Evolutionary conservation across 2,329 filamentous ascomycete species (phyloP).

Genomic region (Xylaria arbuscula): DNA sequence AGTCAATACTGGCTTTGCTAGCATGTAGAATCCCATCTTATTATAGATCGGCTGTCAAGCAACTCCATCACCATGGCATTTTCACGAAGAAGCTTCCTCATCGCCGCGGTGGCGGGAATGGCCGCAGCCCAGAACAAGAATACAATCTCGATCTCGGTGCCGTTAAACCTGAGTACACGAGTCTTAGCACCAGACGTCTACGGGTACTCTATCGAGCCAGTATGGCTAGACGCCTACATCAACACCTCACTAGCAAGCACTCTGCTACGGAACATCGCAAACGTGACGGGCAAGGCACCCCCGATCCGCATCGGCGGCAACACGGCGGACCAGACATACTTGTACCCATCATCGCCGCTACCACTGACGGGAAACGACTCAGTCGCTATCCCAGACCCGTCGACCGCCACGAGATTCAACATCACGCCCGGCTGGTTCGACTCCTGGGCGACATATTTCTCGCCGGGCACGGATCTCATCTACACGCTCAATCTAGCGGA

Average conservation of each 20-base stretch:
- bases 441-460: constrained; percentile 50
- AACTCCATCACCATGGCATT: constrained; percentile 19
- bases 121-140: constrained; percentile 38
- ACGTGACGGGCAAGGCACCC: constrained; percentile 48
- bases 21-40: not conserved
- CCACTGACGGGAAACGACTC: constrained; percentile 47
- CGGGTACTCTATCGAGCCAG: constrained; percentile 52
- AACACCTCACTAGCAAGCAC: constrained; percentile 47
- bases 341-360: constrained; percentile 43
- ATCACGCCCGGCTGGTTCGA: constrained; percentile 51
- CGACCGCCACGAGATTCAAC: constrained; percentile 46
- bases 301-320: constrained; percentile 52
- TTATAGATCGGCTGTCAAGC: too few species aligned
- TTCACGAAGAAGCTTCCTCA: constrained; percentile 19
- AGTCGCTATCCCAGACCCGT: constrained; percentile 44
- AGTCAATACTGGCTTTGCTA: not conserved
- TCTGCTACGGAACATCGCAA: constrained; percentile 45
- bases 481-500: constrained; percentile 51
- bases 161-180: constrained; percentile 44
- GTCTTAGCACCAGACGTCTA: constrained; percentile 47
- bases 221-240: constrained; percentile 50
- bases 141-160: constrained; percentile 41
- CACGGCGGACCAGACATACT: constrained; percentile 52
- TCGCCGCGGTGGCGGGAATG: constrained; percentile 24
- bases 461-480: constrained; percentile 47